A percentile compares a stretch with the other conserved stretches of the same genome.
These are phyloP conservation scores for Chlamydomonas incerta DNA, from an alignment of 139 green algal genomes.

Conservation along the genomic window DNA sequence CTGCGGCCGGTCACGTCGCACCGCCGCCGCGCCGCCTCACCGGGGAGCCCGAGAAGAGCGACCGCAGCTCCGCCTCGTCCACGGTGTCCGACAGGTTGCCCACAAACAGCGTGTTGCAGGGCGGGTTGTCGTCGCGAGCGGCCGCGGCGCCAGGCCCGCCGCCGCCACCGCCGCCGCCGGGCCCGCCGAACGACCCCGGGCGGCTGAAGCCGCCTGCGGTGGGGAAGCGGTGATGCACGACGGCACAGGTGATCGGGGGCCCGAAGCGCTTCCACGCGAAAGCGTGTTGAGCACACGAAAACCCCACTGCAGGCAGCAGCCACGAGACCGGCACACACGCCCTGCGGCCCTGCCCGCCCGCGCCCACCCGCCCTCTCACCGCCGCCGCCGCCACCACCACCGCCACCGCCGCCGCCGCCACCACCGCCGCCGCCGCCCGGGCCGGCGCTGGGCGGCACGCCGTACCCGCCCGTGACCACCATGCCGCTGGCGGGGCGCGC, in stretches of 20 bases:
- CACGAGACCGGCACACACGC: too few relatives aligned
- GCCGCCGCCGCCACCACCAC: neutral
- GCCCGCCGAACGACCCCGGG: neutral
- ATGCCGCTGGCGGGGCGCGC: neutral
- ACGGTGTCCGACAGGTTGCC: slow-evolving; percentile 79
- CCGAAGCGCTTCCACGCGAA: too few relatives aligned
- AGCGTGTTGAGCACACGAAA: too few relatives aligned
- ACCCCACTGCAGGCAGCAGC: too few relatives aligned
- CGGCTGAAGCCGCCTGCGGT: neutral
- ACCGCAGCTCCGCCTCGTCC: slow-evolving; percentile 78
- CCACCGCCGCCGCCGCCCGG: neutral
- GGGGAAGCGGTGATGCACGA: too few relatives aligned
- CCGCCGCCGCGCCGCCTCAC: slow-evolving; percentile 1
- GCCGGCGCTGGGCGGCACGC: neutral
- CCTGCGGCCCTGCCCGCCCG: too few relatives aligned
- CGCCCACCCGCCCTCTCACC: neutral
- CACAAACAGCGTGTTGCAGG: slow-evolving; percentile 93
- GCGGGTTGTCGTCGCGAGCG: slow-evolving; percentile 81
- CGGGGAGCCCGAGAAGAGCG: slow-evolving; percentile 66
- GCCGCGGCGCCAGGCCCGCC: neutral
- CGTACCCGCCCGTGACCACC: too few relatives aligned
- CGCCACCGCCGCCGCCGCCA: too few relatives aligned
- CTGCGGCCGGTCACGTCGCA: too few relatives aligned
- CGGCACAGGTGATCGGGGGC: too few relatives aligned
- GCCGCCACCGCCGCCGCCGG: neutral